A percentile compares a stretch with the other conserved stretches of the same genome.
Conservation (phyloP, 129 eudicot species). For the Lactuca saligna region DNA sequence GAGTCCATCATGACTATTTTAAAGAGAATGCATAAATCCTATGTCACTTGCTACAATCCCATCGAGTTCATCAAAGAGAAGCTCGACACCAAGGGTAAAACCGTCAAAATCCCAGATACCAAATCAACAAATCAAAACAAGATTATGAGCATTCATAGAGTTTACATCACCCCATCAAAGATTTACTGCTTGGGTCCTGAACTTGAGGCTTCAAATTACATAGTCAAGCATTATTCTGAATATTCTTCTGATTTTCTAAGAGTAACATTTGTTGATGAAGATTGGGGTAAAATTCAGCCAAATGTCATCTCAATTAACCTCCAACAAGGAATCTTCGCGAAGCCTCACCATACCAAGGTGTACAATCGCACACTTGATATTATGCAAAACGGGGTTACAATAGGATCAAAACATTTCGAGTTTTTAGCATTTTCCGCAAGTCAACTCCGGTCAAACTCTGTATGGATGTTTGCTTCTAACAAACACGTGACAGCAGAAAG, state of each 20-base stretch:
- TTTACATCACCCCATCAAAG: constrained; percentile 73
- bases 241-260: constrained; percentile 79
- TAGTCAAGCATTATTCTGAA: constrained; percentile 73
- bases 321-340: constrained; percentile 68
- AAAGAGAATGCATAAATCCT: constrained; percentile 71
- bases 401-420: constrained; percentile 69
- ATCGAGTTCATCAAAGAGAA: constrained; percentile 42
- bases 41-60: constrained; percentile 78
- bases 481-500: constrained; percentile 66
- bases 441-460: constrained; percentile 90
- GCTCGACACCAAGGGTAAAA: constrained; percentile 28
- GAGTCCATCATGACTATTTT: constrained; percentile 52
- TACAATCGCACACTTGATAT: constrained; percentile 65
- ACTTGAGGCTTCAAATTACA: constrained; percentile 81
- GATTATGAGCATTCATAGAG: constrained; percentile 86
- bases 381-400: constrained; percentile 68
- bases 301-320: constrained; percentile 48
- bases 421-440: constrained; percentile 95
- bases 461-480: constrained; percentile 99
- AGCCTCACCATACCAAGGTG: constrained; percentile 57
- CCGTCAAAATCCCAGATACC: constrained; percentile 29
- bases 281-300: constrained; percentile 76
- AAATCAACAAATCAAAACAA: constrained; percentile 47
- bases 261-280: constrained; percentile 96
- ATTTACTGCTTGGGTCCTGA: constrained; percentile 92